Percentiles rank a stretch among this genome's conserved stretches.
Conservation (phyloP, 2,329 filamentous ascomycete species). For the Ophiostoma pallidulum region DNA sequence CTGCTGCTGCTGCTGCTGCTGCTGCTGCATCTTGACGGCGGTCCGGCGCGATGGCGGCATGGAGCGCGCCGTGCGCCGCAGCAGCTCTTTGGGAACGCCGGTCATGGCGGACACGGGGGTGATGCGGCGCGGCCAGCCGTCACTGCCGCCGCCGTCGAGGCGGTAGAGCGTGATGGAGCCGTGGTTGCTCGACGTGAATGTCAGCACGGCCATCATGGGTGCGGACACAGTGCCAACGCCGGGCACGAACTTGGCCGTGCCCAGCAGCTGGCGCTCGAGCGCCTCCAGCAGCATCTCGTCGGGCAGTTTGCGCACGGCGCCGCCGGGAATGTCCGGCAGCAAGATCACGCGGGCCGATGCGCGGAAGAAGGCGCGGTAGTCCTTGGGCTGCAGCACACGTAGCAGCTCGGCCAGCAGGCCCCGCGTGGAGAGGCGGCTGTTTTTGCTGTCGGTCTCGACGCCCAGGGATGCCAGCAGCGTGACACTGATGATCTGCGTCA, state of each 20-base stretch:
- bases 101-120: slow-evolving; percentile 16
- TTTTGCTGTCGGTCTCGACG: slow-evolving; percentile 1
- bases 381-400: slow-evolving; percentile 16
- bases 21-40: slow-evolving; percentile 6
- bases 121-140: slow-evolving; percentile 16
- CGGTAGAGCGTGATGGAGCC: slow-evolving; percentile 17
- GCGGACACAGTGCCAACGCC: background rate
- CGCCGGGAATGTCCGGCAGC: slow-evolving; percentile 8
- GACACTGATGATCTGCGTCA: slow-evolving; percentile 13
- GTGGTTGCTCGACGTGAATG: slow-evolving; percentile 12
- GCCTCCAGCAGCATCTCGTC: slow-evolving; percentile 16
- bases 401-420: slow-evolving; percentile 14
- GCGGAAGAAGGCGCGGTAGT: slow-evolving; percentile 18
- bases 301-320: slow-evolving; percentile 2
- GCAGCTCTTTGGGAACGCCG: slow-evolving; percentile 17
- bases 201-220: slow-evolving; percentile 16
- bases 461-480: slow-evolving; percentile 7
- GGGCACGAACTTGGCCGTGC: slow-evolving; percentile 13
- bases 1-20: background rate
- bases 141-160: slow-evolving; percentile 4
- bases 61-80: slow-evolving; percentile 14
- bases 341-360: slow-evolving; percentile 16
- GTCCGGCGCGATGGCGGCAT: slow-evolving; percentile 16
- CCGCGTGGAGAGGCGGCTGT: slow-evolving; percentile 10
- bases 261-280: slow-evolving; percentile 17